Conservation (phyloP, 768 basidiomycete species). For the Mrakia frigida region DNA sequence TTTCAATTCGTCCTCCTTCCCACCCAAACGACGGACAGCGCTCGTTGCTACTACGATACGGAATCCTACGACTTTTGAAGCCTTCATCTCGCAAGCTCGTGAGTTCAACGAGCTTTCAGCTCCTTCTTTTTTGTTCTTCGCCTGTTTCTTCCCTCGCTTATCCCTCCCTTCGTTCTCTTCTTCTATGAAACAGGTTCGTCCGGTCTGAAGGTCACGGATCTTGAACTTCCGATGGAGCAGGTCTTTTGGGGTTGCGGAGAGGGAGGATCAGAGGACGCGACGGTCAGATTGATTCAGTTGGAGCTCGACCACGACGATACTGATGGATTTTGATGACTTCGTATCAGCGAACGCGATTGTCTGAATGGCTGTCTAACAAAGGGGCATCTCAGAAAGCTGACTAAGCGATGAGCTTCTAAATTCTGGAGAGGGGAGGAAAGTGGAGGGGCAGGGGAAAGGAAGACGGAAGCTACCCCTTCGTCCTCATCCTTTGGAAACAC, state of each 20-base stretch:
- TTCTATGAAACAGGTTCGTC: background rate
- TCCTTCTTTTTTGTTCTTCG: background rate
- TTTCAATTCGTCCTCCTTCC: no score
- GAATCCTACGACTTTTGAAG: constrained; percentile 18
- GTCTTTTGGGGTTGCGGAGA: constrained; percentile 24
- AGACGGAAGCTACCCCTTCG: no score
- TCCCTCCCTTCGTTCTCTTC: background rate
- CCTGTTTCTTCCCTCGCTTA: background rate
- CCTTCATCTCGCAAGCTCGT: constrained; percentile 7
- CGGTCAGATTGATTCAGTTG: background rate
- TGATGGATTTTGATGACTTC: no score
- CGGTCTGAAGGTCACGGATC: background rate
- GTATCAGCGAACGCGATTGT: no score
- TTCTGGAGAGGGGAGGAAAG: no score
- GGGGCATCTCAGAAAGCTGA: no score
- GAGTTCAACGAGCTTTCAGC: background rate
- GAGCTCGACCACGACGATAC: background rate
- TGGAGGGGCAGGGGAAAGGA: no score
- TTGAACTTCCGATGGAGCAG: background rate
- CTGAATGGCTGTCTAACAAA: no score
- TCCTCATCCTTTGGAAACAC: no score
- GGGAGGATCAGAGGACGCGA: constrained; percentile 1
- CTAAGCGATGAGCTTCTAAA: no score
- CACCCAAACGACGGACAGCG: background rate
- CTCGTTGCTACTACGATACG: constrained; percentile 26